A percentile compares a stretch with the other conserved stretches of the same genome.
phyloP scores from a whole-genome alignment of 495 filamentous ascomycete species.

The Parathielavia hyrcaniae region DNA sequence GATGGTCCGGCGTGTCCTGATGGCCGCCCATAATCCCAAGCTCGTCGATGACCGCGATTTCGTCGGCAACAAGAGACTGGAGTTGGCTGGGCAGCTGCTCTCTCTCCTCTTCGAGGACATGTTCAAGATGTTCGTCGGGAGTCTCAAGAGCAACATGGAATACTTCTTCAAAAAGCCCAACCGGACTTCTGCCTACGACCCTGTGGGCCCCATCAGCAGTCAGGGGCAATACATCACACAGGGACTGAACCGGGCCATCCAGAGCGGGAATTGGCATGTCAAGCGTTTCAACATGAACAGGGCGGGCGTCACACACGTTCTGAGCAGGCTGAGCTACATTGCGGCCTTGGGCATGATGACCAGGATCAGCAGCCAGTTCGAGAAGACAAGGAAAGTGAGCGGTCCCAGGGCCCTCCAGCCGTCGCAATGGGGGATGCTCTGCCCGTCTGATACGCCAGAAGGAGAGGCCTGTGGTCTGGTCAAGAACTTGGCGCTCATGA shows the following conservation, averaged over 20 bases:
- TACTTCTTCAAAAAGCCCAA: conserved; percentile 88
- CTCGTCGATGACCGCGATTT: conserved; percentile 96
- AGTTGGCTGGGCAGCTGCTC: conserved; percentile 88
- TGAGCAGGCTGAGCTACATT: conserved; percentile 94
- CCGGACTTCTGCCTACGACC: conserved; percentile 79
- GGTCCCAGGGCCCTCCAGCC: conserved; percentile 93
- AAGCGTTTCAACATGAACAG: conserved; percentile 98
- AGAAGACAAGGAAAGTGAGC: conserved; percentile 93
- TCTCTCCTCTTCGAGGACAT: conserved; percentile 95
- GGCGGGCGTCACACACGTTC: conserved; percentile 92
- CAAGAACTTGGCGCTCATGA: conserved; percentile 98
- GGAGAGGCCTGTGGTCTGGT: conserved; percentile 96
- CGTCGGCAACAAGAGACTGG: conserved; percentile 92
- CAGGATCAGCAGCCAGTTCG: conserved; percentile 94
- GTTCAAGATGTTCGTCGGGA: conserved; percentile 87
- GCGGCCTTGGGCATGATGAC: conserved; percentile 99
- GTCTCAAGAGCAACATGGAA: conserved; percentile 85
- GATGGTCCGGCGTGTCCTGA: conserved; percentile 89
- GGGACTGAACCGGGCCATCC: conserved; percentile 88
- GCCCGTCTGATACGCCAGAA: conserved; percentile 94
- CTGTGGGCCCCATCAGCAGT: conserved; percentile 63
- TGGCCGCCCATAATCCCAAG: conserved; percentile 81
- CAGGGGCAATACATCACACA: conserved; percentile 77
- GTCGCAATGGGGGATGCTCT: conserved; percentile 97
- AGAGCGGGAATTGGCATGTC: conserved; percentile 94